Base-by-base conservation (phyloP, 2,329 filamentous ascomycete species). In the Aspergillus neotritici region DNA sequence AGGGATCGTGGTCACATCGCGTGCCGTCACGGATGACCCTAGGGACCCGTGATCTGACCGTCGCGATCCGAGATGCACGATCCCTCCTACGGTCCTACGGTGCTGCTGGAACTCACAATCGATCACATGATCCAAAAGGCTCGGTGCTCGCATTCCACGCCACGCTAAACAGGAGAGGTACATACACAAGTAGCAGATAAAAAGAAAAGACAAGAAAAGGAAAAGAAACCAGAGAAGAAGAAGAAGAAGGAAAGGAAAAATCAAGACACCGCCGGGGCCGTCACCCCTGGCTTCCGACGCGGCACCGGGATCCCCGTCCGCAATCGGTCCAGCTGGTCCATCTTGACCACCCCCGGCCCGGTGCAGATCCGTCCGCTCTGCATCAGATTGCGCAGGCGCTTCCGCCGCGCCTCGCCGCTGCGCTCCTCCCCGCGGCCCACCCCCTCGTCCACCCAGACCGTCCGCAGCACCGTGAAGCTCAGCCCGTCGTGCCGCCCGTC, bases 401-500 rank as follows among this genome's bases (percentile, higher is more conserved):
- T 72, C 31, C 77, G 72, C 49, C 67, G 66, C 32, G 71, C 67
- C 61, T 70, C 57, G 52, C 71, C 61, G 54, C 69, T 59, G 52
- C 74, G 55, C 60, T 74, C 61, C 66, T 73, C 60, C 53, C 72
- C 64, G 43, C 65, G 60, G 56, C 69, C 57, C 46, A 70, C 44
- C 69, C 77, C 50, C 74, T 93, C 89, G 50, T 87, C 83, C 0
- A 96, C 86, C 83, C 90, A 97, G 40, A 88, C 82, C 9, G 95
- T 78, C 40, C 82, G 80, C 48, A 82, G 75, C 37, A 98, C 79
- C 76, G 86, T 88, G 67, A 87, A 97, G 62, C 89, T 95, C 64
- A 95, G 79, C 3, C 90, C 90, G 54, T 94, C 89, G 59, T 96
- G 89, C 11, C 74, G 75, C 16, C 76, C 78, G 5, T 81, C 84